Evolutionary conservation across 2,329 filamentous ascomycete genomes (phyloP), one percentile per base, ranked within the genome.

Genomic region (Penicillium sclerotigenum): DNA sequence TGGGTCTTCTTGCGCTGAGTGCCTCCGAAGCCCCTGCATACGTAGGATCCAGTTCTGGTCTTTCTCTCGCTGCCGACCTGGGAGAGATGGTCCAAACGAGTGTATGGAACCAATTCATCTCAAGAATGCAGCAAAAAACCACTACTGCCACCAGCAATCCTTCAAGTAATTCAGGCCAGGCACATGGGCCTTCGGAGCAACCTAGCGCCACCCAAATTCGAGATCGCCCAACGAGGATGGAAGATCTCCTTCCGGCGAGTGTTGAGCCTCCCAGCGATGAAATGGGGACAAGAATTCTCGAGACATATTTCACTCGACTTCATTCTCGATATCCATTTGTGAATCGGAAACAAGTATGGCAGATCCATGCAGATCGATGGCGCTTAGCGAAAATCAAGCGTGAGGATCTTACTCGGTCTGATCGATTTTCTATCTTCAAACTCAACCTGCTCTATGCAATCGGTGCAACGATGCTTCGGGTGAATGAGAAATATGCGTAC

Each of bases 81-180:
- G 78, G 79, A 22, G 78, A 80, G 48, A 81, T 82, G 77, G 79
- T 81, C 9, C 79, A 81, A 60, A 77, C 79, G 0, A 81, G 79
- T 18, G 79, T 81, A 1, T 81, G 79, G 80, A 80, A 80, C 47
- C 81, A 81, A 58, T 76, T 79, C 2, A 66, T 81, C 16, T 65
- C 68, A 1, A 64, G 63, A 14, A 66, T 66, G 50, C 61, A 65
- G 31, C 56, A 59, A 18, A 59, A 58, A 34, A 59, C 36, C 7
- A 36, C 47, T 6, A n/a, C 67, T 64, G 24, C 59, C 57, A 36
- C 58, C 47, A 46, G 55, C 61, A 40, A 54, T 43, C 26, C 61
- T 59, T 49, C 58, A 52, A 51, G 14, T 5, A 14, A 42, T 20
- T 16, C 43, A 14, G 48, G 40, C 6, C 42, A 45, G 11, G 40